A percentile compares a stretch with the other conserved stretches of the same genome.
Conservation (phyloP, 1,284 basidiomycete species). For the Volvariella surrecta region DNA sequence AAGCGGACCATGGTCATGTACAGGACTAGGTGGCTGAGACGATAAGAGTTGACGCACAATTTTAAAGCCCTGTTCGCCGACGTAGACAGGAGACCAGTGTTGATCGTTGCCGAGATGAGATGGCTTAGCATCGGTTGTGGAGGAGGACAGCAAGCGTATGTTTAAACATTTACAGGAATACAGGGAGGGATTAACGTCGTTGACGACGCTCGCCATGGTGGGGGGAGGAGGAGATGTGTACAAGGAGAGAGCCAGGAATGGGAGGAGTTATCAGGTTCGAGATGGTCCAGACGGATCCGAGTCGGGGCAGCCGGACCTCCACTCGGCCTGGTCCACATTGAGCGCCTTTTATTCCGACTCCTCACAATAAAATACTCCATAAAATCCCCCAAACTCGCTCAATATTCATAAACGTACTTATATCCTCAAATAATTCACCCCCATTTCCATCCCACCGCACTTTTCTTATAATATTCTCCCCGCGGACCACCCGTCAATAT, state of each 20-base stretch:
- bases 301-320: conserved; percentile 20
- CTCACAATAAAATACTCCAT: too few species aligned
- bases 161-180: conserved; percentile 69
- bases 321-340: not conserved
- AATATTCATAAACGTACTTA: too few species aligned
- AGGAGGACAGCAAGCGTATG: conserved; percentile 37
- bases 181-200: conserved; percentile 10
- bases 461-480: too few species aligned
- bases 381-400: too few species aligned
- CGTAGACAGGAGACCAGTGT: conserved; percentile 48
- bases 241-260: conserved; percentile 7
- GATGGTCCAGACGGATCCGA: conserved; percentile 13
- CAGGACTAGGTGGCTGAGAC: conserved; percentile 1
- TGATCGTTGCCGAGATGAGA: conserved; percentile 30
- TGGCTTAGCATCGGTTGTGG: conserved; percentile 16
- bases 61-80: conserved; percentile 57
- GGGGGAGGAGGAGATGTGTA: conserved; percentile 13
- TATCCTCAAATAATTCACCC: too few species aligned
- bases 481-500: too few species aligned
- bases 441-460: too few species aligned
- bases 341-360: too few species aligned
- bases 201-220: conserved; percentile 19
- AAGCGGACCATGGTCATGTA: conserved; percentile 9
- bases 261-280: conserved; percentile 9
- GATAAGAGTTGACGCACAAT: conserved; percentile 37